Conservation (phyloP, 441 rosid genomes). For the Oxalis stricta region DNA sequence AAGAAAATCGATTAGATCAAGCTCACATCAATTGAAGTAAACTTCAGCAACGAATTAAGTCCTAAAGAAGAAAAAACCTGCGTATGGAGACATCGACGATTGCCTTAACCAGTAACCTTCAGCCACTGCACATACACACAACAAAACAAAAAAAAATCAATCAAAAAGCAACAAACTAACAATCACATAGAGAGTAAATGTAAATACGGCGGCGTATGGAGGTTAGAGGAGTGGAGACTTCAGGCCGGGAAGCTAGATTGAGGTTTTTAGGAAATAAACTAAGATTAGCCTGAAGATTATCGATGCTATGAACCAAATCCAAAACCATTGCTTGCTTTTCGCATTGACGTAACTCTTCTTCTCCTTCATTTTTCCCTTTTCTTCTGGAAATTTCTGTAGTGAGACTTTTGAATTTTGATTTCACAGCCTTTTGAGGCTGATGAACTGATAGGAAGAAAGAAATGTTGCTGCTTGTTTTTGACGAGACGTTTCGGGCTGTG, state of each 20-base stretch:
- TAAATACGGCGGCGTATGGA: constrained; percentile 83
- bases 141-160: background rate
- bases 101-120: constrained; percentile 38
- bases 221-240: constrained; percentile 93
- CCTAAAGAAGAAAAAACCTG: constrained; percentile 15
- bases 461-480: no score
- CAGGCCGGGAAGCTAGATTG: constrained; percentile 76
- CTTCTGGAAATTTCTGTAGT: background rate
- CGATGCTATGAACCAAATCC: constrained; percentile 46
- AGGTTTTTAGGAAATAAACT: constrained; percentile 52
- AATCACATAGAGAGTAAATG: constrained; percentile 10
- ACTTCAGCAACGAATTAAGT: no score
- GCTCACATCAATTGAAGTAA: background rate
- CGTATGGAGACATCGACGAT: constrained; percentile 32
- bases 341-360: constrained; percentile 3
- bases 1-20: background rate
- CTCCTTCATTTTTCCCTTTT: constrained; percentile 11
- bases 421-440: no score
- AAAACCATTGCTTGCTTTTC: constrained; percentile 22
- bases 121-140: constrained; percentile 18
- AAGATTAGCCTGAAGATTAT: constrained; percentile 44
- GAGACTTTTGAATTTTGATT: background rate
- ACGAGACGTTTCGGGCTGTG: no score
- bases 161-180: background rate
- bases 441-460: background rate